Evolutionary conservation across 257 asterid species (phyloP), one percentile per base, ranked within the genome.

Genomic region (Plantago elongata): DNA sequence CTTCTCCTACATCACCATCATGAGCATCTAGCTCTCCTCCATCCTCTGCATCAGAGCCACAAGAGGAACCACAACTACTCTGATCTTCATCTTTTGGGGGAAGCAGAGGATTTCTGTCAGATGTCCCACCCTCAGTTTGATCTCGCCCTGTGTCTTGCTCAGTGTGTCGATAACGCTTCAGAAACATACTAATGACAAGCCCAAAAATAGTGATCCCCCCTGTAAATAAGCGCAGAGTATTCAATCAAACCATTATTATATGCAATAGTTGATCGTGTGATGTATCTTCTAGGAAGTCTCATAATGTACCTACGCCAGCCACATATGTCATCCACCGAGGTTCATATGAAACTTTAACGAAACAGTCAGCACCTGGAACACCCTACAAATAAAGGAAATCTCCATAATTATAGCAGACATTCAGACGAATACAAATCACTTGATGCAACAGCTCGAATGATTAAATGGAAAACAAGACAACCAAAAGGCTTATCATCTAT

Each of bases 291-390:
- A 3, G 40, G 40, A 34, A 34, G 40, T 34, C 40, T 34, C 8
- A 2, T 34, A 5, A 34, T 30, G 56, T 77, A 90, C 95, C 91
- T 77, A 82, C 54, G 57, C 89, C 87, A 54, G 68, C 49, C 61
- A 84, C 17, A 68, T 88, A 90, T 54, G 80, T 77, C 57, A 80
- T 43, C 95, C 95, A 85, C 54, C 94, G 81, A 63, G 88, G 96
- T 63, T 80, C 88, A 65, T 83, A 88, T 30, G 91, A 81, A 58
- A 90, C 60, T 69, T 79, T 77, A 63, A 90, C 76, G 61, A 49
- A 48, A 79, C 79, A 79, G 68, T 69, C 72, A 51, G 76, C 79
- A 47, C 62, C 64, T 29, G 54, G 69, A 54, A 67, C 50, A 54
- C 79, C 91, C 96, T 90, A 67, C 67, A 79, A 54, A 64, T 44